Percentiles rank a stretch among this genome's conserved stretches.
Conservation (phyloP, 805 yeast genomes). For the Cyberlindnera mycetangii region DNA sequence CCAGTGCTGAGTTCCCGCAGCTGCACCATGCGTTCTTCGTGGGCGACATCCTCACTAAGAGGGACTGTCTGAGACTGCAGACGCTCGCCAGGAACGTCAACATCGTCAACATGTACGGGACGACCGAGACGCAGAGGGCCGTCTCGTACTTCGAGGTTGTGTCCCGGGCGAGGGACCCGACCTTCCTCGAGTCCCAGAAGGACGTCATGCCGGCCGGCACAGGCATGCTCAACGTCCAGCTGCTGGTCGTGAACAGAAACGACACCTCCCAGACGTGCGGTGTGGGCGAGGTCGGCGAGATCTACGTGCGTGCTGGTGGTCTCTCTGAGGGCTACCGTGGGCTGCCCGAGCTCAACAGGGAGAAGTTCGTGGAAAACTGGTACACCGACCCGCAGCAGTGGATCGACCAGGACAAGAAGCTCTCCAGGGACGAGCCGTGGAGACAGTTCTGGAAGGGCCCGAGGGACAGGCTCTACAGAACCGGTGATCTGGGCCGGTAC, state of each 20-base stretch:
- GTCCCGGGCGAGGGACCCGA: slow-evolving; percentile 63
- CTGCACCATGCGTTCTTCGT: slow-evolving; percentile 97
- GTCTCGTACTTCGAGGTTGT: slow-evolving; percentile 92
- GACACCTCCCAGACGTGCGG: slow-evolving; percentile 92
- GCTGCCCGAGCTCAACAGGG: slow-evolving; percentile 80
- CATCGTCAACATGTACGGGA: slow-evolving; percentile 98
- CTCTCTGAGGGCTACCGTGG: slow-evolving; percentile 95
- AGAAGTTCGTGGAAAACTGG: slow-evolving; percentile 92
- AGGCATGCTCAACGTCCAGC: slow-evolving; percentile 95
- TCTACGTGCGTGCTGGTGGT: slow-evolving; percentile 97
- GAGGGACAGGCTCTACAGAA: slow-evolving; percentile 91
- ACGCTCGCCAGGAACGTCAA: slow-evolving; percentile 83
- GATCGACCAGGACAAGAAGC: slow-evolving; percentile 50
- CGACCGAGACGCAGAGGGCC: slow-evolving; percentile 98
- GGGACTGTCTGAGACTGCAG: slow-evolving; percentile 93
- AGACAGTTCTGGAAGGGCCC: slow-evolving; percentile 87
- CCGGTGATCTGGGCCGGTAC: slow-evolving; percentile 97
- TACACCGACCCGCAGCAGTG: slow-evolving; percentile 68
- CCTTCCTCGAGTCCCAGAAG: slow-evolving; percentile 77
- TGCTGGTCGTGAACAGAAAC: slow-evolving; percentile 87
- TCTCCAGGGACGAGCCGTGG: slow-evolving; percentile 53
- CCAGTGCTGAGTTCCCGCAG: slow-evolving; percentile 77
- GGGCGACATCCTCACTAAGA: slow-evolving; percentile 94
- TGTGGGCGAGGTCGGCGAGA: slow-evolving; percentile 98
- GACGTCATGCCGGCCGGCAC: slow-evolving; percentile 98